Base-by-base conservation (phyloP, 2,329 filamentous ascomycete genomes). In the Phaeosphaeriaceae sp. region DNA sequence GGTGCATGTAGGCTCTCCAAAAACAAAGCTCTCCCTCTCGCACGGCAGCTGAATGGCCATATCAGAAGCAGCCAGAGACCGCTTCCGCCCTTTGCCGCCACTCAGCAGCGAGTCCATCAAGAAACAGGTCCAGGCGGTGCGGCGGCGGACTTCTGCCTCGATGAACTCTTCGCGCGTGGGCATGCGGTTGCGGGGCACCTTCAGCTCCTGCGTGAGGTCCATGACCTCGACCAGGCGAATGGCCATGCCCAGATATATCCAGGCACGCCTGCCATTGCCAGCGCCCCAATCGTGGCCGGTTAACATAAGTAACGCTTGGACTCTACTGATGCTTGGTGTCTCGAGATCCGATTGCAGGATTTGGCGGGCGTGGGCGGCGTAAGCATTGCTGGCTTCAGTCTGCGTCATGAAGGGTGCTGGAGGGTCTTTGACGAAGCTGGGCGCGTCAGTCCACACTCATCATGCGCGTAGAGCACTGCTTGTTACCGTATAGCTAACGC, bases 201-300 rank as follows among this genome's bases (percentile, higher is more conserved):
- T 67, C 4, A 68, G 69, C 63, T 79, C 77, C 50, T 73, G 75
- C 19, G 75, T 77, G 40, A 79, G 68, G 56, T 77, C 76, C 72
- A 79, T 77, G 61, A 79, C 74, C 61, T 79, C 75, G 52, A 77
- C 76, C 48, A 79, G 74, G 7, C 77, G 68, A 15, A 79, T 78
- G 22, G 77, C 77, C 75, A 79, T 79, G 58, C 77, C 77, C 42
- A 79, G 72, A 46, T 78, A 79, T 52, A 79, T 79, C 77, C 77
- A 79, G 0, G 77, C 77, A 42, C 76, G 61, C 22, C 76, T 65
- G 2, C 77, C 77, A 42, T 79, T 80, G 59, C 79, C 82, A 54
- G 79, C 83, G 57, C 74, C 78, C 78, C 81, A 82, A 55, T 81
- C 79, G 54, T 81, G 78, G n/a, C 78, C 79, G 0, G 80, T 81